Conservation (phyloP, 2,329 filamentous ascomycete genomes). For the Penicillium aurantiogriseum region DNA sequence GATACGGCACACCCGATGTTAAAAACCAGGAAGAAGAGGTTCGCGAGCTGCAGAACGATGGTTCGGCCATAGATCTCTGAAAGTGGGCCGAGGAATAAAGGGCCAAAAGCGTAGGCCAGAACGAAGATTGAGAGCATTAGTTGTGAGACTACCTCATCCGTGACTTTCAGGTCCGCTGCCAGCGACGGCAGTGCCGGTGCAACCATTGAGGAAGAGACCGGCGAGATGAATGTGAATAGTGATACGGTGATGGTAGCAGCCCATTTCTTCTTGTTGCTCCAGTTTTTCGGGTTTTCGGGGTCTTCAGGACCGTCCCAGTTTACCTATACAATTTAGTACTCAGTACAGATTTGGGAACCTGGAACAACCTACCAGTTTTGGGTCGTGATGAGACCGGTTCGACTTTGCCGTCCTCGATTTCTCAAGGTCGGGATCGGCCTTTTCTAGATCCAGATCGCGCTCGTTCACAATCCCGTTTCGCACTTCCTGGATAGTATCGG, state of each 20-base stretch:
- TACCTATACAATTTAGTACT: slow-evolving; percentile 28
- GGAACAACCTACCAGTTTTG: slow-evolving; percentile 26
- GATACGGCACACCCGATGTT: slow-evolving; percentile 61
- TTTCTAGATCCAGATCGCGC: slow-evolving; percentile 29
- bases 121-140: slow-evolving; percentile 57
- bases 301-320: slow-evolving; percentile 55
- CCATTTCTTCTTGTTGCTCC: slow-evolving; percentile 58
- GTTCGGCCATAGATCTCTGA: slow-evolving; percentile 59
- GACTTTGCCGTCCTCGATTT: slow-evolving; percentile 26
- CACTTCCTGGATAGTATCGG: slow-evolving; percentile 23
- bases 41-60: slow-evolving; percentile 54
- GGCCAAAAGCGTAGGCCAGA: slow-evolving; percentile 54
- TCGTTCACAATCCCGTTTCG: slow-evolving; percentile 28
- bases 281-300: slow-evolving; percentile 53
- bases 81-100: slow-evolving; percentile 52
- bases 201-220: slow-evolving; percentile 62
- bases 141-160: slow-evolving; percentile 44
- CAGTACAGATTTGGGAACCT: neutral
- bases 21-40: slow-evolving; percentile 57
- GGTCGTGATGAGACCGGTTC: slow-evolving; percentile 20
- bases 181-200: slow-evolving; percentile 54
- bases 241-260: slow-evolving; percentile 55
- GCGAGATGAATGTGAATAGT: slow-evolving; percentile 61
- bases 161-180: slow-evolving; percentile 54
- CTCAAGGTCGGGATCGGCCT: slow-evolving; percentile 20